Percentiles rank a stretch among this genome's conserved stretches.
phyloP scores from a whole-genome alignment of 352 stramenopile genomes.

The Pythium phragmitis region DNA sequence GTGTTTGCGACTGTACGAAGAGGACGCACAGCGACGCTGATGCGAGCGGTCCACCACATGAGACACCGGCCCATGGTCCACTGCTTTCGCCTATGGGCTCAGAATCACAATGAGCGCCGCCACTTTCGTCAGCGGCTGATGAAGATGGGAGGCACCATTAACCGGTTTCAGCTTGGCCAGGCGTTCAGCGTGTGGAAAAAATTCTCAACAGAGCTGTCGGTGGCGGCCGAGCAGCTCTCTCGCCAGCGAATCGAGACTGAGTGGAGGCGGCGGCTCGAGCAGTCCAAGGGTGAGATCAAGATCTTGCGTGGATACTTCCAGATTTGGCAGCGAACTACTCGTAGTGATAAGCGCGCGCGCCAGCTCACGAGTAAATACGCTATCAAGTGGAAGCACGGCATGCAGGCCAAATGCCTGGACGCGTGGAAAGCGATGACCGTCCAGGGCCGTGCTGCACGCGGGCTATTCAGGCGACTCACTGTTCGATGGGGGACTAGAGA shows the following conservation, averaged over 20 bases:
- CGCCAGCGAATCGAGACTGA: slow-evolving; percentile 19
- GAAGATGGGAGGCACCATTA: neutral
- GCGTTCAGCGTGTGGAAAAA: slow-evolving; percentile 13
- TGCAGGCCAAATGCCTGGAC: slow-evolving; percentile 30
- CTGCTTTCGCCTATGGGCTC: slow-evolving; percentile 25
- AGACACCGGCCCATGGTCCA: slow-evolving; percentile 27
- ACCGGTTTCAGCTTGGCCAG: neutral
- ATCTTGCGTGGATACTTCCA: slow-evolving; percentile 10
- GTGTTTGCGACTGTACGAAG: slow-evolving; percentile 14
- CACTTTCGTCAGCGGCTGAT: neutral
- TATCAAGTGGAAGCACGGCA: slow-evolving; percentile 21
- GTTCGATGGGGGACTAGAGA: slow-evolving; percentile 19
- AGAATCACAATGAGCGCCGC: slow-evolving; percentile 2
- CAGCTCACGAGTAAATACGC: slow-evolving; percentile 19
- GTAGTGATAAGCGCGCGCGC: slow-evolving; percentile 5
- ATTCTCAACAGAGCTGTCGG: neutral
- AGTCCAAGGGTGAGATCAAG: slow-evolving; percentile 28
- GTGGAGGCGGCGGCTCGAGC: slow-evolving; percentile 24
- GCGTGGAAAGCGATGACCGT: slow-evolving; percentile 30
- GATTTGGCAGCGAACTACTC: slow-evolving; percentile 13
- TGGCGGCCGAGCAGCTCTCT: slow-evolving; percentile 6
- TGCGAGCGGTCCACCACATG: slow-evolving; percentile 36
- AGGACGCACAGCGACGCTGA: slow-evolving; percentile 25
- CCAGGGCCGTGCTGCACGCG: slow-evolving; percentile 14
- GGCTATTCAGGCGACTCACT: slow-evolving; percentile 30